Evolutionary conservation across 2,329 filamentous ascomycete species (phyloP).

Genomic region (Apiospora sp.): DNA sequence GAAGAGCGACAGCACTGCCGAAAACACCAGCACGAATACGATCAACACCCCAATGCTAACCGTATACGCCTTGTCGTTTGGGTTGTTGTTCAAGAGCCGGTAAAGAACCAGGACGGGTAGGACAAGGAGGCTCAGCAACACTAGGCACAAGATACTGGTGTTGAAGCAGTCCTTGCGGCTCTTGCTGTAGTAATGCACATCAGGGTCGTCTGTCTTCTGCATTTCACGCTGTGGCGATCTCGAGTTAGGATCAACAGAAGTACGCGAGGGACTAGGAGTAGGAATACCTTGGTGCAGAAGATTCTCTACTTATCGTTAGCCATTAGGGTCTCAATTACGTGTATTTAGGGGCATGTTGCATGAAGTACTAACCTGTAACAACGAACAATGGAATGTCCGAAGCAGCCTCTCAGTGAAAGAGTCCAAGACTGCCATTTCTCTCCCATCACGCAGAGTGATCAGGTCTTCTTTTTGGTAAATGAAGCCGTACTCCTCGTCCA

Average conservation of each 20-base stretch:
- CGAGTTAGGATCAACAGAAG: background rate
- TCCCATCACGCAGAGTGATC: slow-evolving; percentile 18
- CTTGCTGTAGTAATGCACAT: slow-evolving; percentile 19
- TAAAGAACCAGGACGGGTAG: background rate
- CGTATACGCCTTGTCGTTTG: background rate
- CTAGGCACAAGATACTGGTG: background rate
- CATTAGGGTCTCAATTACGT: background rate
- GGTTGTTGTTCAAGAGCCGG: background rate
- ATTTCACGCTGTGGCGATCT: background rate
- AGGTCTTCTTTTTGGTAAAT: slow-evolving; percentile 26
- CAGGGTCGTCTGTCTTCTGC: slow-evolving; percentile 23
- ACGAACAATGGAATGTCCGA: slow-evolving; percentile 13
- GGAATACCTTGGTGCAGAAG: slow-evolving; percentile 8
- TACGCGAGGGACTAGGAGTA: background rate
- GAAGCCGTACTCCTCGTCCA: slow-evolving; percentile 7
- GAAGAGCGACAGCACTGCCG: slow-evolving; percentile 20
- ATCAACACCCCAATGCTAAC: slow-evolving; percentile 15
- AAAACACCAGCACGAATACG: slow-evolving; percentile 17
- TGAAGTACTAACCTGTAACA: slow-evolving; percentile 1
- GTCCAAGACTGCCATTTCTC: slow-evolving; percentile 23
- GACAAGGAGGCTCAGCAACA: background rate
- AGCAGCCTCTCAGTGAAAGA: slow-evolving; percentile 22
- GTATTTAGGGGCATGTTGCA: background rate
- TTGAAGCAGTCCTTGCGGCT: slow-evolving; percentile 21
- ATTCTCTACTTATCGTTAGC: background rate